Conservation (phyloP, 352 stramenopile species). For the Phytopythium kandeliae region DNA sequence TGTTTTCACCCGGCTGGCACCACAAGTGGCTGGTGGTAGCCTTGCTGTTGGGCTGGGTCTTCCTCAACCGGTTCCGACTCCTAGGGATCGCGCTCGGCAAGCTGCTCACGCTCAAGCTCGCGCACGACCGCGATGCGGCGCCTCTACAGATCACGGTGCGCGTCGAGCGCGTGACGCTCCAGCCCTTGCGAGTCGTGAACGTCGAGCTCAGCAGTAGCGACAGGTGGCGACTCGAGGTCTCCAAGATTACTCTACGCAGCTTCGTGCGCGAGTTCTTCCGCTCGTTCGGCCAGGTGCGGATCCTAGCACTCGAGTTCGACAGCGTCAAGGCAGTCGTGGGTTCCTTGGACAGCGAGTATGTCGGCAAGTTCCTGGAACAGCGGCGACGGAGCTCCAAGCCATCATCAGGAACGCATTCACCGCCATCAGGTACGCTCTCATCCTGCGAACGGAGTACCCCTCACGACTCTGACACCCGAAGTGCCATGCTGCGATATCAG, state of each 20-base stretch:
- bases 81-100: conserved; percentile 48
- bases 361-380: conserved; percentile 20
- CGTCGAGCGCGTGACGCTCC: conserved; percentile 39
- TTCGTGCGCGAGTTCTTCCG: conserved; percentile 61
- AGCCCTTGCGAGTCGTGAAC: conserved; percentile 37
- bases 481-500: conserved; percentile 12
- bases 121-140: conserved; percentile 11
- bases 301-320: conserved; percentile 52
- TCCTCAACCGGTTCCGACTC: conserved; percentile 51
- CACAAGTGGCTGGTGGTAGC: conserved; percentile 56
- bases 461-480: neutral
- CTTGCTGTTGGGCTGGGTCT: conserved; percentile 29
- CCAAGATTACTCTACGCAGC: conserved; percentile 38
- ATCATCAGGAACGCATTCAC: neutral
- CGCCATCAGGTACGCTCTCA: neutral
- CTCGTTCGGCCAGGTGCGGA: conserved; percentile 71
- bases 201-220: conserved; percentile 30
- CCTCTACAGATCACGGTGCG: conserved; percentile 20
- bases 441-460: no score
- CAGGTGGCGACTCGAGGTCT: conserved; percentile 35
- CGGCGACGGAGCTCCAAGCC: neutral
- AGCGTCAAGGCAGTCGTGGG: conserved; percentile 31
- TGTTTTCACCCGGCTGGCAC: conserved; percentile 30
- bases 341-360: conserved; percentile 28
- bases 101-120: conserved; percentile 27